phyloP scores from a whole-genome alignment of 2,329 filamentous ascomycete genomes.

The Aurifilum marmelostoma region DNA sequence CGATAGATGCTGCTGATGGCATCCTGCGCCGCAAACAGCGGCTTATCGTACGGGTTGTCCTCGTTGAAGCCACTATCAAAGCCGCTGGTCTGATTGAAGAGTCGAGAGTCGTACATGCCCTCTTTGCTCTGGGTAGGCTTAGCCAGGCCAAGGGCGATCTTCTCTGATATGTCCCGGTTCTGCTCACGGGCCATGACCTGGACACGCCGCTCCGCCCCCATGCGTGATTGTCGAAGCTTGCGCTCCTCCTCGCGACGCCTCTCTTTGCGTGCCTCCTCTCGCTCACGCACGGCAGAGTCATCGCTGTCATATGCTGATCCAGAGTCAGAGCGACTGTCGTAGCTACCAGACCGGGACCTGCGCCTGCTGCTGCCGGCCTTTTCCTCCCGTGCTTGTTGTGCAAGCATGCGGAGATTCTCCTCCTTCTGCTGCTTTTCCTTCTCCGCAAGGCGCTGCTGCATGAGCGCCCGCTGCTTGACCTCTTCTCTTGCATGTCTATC shows the following conservation, averaged over 20 bases:
- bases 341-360: constrained; percentile 52
- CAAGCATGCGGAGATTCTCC: constrained; percentile 83
- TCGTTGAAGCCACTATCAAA: constrained; percentile 95
- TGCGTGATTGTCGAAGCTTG: constrained; percentile 88
- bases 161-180: constrained; percentile 95
- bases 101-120: constrained; percentile 92
- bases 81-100: constrained; percentile 93
- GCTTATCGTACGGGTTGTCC: constrained; percentile 96
- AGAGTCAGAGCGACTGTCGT: constrained; percentile 54
- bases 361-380: constrained; percentile 52
- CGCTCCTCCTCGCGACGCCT: constrained; percentile 81
- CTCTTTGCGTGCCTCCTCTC: constrained; percentile 78
- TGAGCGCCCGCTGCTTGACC: constrained; percentile 85
- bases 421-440: constrained; percentile 96
- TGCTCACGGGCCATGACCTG: constrained; percentile 95
- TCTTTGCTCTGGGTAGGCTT: constrained; percentile 93
- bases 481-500: constrained; percentile 95
- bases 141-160: constrained; percentile 89
- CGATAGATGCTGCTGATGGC: constrained; percentile 94
- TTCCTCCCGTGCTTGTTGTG: constrained; percentile 90
- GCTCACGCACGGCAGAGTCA: constrained; percentile 71
- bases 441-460: constrained; percentile 95
- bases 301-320: constrained; percentile 55
- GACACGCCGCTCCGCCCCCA: constrained; percentile 90
- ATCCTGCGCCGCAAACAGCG: constrained; percentile 92